Evolutionary conservation across 2,329 filamentous ascomycete genomes (phyloP).

Genomic region (Hypoxylon sp.): DNA sequence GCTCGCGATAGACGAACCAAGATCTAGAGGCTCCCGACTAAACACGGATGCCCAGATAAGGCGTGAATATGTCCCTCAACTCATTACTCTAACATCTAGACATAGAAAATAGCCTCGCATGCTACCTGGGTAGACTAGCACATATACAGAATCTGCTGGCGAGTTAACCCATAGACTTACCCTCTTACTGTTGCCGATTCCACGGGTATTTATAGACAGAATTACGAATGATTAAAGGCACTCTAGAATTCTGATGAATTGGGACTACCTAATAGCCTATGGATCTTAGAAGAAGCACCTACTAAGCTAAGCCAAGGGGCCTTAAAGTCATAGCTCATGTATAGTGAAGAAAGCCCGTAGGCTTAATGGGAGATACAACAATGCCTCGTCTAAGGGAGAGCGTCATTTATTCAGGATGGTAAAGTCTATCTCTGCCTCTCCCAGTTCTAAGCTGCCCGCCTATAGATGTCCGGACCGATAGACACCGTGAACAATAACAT

Average conservation of each 20-base stretch:
- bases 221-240: neutral
- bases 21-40: neutral
- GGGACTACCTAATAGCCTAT: neutral
- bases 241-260: neutral
- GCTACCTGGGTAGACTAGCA: too few relatives aligned
- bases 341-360: neutral
- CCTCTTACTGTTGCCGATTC: too few relatives aligned
- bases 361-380: neutral
- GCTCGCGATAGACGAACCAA: neutral
- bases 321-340: neutral
- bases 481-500: slow-evolving; percentile 3
- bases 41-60: neutral
- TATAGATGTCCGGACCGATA: neutral
- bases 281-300: neutral
- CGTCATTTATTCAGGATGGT: slow-evolving; percentile 33
- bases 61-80: neutral
- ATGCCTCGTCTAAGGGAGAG: slow-evolving; percentile 8
- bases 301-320: neutral
- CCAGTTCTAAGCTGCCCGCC: slow-evolving; percentile 21
- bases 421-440: slow-evolving; percentile 26
- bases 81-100: neutral
- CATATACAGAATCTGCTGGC: too few relatives aligned
- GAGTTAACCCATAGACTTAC: too few relatives aligned
- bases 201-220: too few relatives aligned
- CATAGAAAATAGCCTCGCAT: too few relatives aligned